These are phyloP conservation scores for Atkinsonella hypoxylon DNA, from an alignment of 2,329 filamentous ascomycete genomes.

Conservation along the genomic window DNA sequence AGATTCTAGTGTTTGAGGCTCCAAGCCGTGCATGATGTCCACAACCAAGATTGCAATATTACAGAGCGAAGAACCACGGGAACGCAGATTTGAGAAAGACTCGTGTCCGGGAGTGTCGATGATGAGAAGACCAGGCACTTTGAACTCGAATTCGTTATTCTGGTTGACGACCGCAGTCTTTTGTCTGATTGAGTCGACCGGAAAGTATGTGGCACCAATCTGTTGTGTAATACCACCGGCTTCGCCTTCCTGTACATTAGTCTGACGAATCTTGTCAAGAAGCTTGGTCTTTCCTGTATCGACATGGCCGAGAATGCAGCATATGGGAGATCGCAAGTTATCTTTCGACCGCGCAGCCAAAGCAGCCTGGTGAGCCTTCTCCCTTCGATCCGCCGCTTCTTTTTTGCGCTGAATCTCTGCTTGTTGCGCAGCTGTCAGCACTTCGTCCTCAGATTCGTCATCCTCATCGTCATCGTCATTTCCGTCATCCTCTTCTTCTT, in stretches of 20 bases:
- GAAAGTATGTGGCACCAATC: constrained; percentile 99
- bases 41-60: constrained; percentile 99
- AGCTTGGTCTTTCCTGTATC: constrained; percentile 99
- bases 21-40: constrained; percentile 98
- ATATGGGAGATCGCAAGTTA: constrained; percentile 92
- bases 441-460: constrained; percentile 49
- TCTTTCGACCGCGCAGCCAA: constrained; percentile 85
- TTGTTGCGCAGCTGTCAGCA: constrained; percentile 57
- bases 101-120: constrained; percentile 99
- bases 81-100: constrained; percentile 97
- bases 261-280: constrained; percentile 95
- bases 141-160: constrained; percentile 86
- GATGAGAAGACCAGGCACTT: constrained; percentile 88
- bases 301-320: constrained; percentile 99
- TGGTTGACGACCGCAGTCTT: constrained; percentile 92
- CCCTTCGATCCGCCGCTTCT: constrained; percentile 77
- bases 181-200: constrained; percentile 78
- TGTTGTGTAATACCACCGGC: constrained; percentile 99
- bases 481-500: constrained; percentile 14
- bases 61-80: constrained; percentile 92
- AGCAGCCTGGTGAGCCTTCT: constrained; percentile 84
- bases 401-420: constrained; percentile 71
- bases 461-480: constrained; percentile 18
- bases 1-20: constrained; percentile 93
- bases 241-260: constrained; percentile 97